Conservation (phyloP, 169 alveolate genomes). For the Plasmodium chabaudi region DNA sequence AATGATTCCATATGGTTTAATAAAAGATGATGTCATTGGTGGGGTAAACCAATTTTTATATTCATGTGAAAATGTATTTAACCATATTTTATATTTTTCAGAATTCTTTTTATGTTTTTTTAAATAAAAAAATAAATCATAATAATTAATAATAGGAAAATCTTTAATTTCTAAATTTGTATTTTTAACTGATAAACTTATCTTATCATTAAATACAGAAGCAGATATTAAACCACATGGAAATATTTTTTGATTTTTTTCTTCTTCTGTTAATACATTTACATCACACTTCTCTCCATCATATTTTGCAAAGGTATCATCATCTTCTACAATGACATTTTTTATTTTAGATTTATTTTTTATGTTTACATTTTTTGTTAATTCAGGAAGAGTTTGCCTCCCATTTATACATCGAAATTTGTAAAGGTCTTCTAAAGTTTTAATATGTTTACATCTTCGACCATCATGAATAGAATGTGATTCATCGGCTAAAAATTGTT, state of each 20-base stretch:
- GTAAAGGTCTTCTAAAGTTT: constrained; percentile 40
- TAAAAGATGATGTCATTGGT: constrained; percentile 72
- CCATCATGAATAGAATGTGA: constrained; percentile 35
- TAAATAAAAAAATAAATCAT: constrained; percentile 43
- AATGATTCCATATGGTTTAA: constrained; percentile 52
- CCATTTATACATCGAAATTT: constrained; percentile 38
- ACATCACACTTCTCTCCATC: constrained; percentile 7
- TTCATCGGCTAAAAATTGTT: constrained; percentile 44
- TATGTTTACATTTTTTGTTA: constrained; percentile 2
- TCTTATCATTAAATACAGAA: constrained; percentile 50
- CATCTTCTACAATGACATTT: background rate
- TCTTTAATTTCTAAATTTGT: constrained; percentile 10
- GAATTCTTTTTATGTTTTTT: constrained; percentile 46
- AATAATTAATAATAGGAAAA: constrained; percentile 43
- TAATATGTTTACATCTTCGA: constrained; percentile 22
- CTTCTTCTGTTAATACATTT: background rate
- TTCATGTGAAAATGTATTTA: constrained; percentile 35
- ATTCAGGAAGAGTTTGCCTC: constrained; percentile 45
- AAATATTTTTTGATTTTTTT: constrained; percentile 5
- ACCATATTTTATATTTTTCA: constrained; percentile 32
- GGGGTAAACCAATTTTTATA: constrained; percentile 50
- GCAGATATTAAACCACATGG: constrained; percentile 64
- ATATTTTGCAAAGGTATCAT: no score
- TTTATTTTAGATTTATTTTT: background rate
- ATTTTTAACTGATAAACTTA: background rate